Base-by-base conservation (phyloP, 2,329 filamentous ascomycete genomes). In the Colletotrichum navitas region DNA sequence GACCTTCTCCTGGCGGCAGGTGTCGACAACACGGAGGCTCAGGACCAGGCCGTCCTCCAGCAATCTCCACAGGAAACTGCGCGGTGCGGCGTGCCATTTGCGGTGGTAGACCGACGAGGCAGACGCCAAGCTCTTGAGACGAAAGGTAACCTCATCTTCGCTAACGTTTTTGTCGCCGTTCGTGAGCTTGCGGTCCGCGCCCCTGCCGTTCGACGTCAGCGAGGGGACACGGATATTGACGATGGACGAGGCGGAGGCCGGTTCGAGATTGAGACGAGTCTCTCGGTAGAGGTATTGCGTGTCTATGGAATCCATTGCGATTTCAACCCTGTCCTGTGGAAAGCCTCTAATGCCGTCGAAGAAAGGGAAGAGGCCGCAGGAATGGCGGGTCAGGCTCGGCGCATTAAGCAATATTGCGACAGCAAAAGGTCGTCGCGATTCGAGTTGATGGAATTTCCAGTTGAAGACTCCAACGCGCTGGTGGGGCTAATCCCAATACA, bases 1-100 rank as follows among this genome's bases (percentile, higher is more conserved):
- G 29, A 90, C 88, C 75, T 86, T 87, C 73, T 86, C 87, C 75
- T 86, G 89, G 83, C 88, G 94, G 79, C 90, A 92, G 75, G 98
- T 83, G 81, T 99, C 96, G 72, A 93, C 90, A 51, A 90, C 91
- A 78, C 94, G 92, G 62, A 99, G 87, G 82, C 96, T 95, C 76
- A 99, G 86, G 73, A 94, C 86, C 75, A 89, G 93, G 77, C 91
- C 90, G 77, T 94, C 90, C 78, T 97, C 92, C 72, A 98, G 83
- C 49, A 98, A 88, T 76, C 95, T 90, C 96, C 96, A 99, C 59
- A 97, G 87, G 79, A 98, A 97, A 81, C 90, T 94, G 78, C 93
- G 91, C 49, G 96, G 96, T 74, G 92, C 91, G 74, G 88, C 86
- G 78, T 92, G 90, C 80, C 92, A 89, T 80, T 89, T 89, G 66